These are phyloP conservation scores for Luffa aegyptiaca DNA, from an alignment of 306 rosid species.

Conservation along the genomic window DNA sequence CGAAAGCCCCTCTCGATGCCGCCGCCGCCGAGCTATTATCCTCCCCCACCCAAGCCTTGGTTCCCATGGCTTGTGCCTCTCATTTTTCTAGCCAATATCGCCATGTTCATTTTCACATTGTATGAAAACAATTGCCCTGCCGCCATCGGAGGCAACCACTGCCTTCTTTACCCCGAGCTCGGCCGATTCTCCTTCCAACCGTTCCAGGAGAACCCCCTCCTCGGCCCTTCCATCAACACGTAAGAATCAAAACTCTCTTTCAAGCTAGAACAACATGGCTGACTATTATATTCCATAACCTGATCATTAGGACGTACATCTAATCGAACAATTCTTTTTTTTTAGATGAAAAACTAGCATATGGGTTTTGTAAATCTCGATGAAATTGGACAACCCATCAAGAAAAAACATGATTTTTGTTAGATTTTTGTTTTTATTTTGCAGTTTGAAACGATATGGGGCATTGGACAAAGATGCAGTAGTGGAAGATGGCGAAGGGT, in stretches of 20 bases:
- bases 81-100: conserved; percentile 31
- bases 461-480: conserved; percentile 43
- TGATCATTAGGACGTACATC: no score
- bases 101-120: conserved; percentile 45
- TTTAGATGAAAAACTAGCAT: not conserved
- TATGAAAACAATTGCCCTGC: conserved; percentile 66
- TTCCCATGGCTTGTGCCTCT: conserved; percentile 63
- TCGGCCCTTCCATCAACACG: conserved; percentile 62
- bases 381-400: not conserved
- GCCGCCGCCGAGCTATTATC: conserved; percentile 29
- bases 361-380: not conserved
- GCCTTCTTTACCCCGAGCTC: conserved; percentile 28
- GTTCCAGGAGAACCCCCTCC: conserved; percentile 49
- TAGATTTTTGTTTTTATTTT: not conserved
- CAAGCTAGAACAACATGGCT: not conserved
- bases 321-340: not conserved
- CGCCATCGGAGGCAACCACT: not conserved
- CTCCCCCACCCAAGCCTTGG: conserved; percentile 41
- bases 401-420: not conserved
- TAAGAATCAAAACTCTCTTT: conserved; percentile 13
- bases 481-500: conserved; percentile 38
- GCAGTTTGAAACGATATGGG: conserved; percentile 54
- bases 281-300: not conserved
- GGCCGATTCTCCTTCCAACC: conserved; percentile 80
- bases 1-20: conserved; percentile 8